These are phyloP conservation scores for Chrysanthemum seticuspe DNA, from an alignment of 129 eudicot species.

Conservation along the genomic window DNA sequence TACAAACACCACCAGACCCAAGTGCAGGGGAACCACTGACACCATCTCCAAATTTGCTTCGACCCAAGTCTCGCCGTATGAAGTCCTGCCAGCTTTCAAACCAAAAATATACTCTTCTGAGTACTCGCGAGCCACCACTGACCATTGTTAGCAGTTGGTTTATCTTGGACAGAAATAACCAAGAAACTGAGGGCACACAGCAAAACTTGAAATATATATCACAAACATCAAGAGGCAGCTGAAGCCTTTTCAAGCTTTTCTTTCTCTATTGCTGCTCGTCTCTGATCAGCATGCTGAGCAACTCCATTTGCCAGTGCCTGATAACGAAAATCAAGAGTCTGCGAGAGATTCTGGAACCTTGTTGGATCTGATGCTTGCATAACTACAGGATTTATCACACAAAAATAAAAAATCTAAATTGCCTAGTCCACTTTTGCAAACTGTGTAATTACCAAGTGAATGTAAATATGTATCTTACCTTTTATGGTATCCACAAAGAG, in stretches of 20 bases:
- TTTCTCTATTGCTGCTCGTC: constrained; percentile 76
- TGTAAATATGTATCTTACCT: constrained; percentile 37
- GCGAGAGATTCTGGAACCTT: constrained; percentile 82
- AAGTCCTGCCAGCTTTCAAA: constrained; percentile 22
- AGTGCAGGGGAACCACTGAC: neutral
- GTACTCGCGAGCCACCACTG: constrained; percentile 14
- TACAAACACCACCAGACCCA: constrained; percentile 28
- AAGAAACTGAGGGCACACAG: neutral
- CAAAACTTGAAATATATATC: neutral
- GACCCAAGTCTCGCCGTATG: neutral
- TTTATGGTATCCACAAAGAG: constrained; percentile 77
- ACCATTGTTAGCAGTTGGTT: constrained; percentile 17
- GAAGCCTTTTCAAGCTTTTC: constrained; percentile 67
- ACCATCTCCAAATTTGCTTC: constrained; percentile 9
- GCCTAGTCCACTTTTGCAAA: no score
- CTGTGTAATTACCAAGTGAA: no score
- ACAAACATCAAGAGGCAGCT: constrained; percentile 44
- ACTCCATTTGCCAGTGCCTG: constrained; percentile 91
- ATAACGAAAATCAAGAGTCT: constrained; percentile 72
- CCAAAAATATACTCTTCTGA: constrained; percentile 26
- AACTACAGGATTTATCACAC: constrained; percentile 29
- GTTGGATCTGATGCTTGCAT: constrained; percentile 77
- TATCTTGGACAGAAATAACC: constrained; percentile 7
- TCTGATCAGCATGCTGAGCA: constrained; percentile 89
- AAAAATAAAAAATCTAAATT: neutral